Percentiles rank a stretch among this genome's conserved stretches.
Conservation (phyloP, 805 yeast species). For the Spathaspora girioi region DNA sequence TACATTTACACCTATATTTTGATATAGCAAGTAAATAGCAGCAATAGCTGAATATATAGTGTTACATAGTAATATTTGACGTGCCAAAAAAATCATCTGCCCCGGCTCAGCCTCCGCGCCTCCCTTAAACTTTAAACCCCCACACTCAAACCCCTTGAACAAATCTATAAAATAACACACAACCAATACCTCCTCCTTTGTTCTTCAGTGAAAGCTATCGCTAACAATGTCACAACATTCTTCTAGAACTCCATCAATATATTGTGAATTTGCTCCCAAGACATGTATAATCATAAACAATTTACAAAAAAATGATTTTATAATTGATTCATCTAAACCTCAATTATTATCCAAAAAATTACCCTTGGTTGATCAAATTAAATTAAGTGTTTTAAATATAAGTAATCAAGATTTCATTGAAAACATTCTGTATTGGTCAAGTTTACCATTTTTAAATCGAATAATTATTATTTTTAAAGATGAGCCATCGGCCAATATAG, state of each 20-base stretch:
- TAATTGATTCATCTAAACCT: slow-evolving; percentile 6
- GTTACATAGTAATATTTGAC: not conserved
- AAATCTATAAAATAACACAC: too few relatives aligned
- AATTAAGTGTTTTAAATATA: slow-evolving; percentile 25
- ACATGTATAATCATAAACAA: slow-evolving; percentile 37
- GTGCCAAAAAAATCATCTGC: not conserved
- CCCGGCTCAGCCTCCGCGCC: not conserved
- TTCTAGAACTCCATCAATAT: slow-evolving; percentile 2
- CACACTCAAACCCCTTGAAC: not conserved
- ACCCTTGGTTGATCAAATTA: slow-evolving; percentile 34
- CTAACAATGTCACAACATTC: not conserved
- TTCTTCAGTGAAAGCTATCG: too few relatives aligned
- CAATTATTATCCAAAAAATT: slow-evolving; percentile 9
- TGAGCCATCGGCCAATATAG: slow-evolving; percentile 22
- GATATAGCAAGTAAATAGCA: slow-evolving; percentile 9
- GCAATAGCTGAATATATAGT: not conserved
- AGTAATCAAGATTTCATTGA: slow-evolving; percentile 18
- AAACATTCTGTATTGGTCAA: slow-evolving; percentile 34
- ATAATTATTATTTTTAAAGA: slow-evolving; percentile 35
- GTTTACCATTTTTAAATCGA: slow-evolving; percentile 33
- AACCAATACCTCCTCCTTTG: too few relatives aligned
- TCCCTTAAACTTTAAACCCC: not conserved
- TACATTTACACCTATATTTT: slow-evolving; percentile 35
- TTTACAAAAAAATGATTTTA: slow-evolving; percentile 27
- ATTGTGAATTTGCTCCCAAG: slow-evolving; percentile 7